These are phyloP conservation scores for Macrophomina pseudophaseolina DNA, from an alignment of 2,329 filamentous ascomycete genomes.

Conservation along the genomic window DNA sequence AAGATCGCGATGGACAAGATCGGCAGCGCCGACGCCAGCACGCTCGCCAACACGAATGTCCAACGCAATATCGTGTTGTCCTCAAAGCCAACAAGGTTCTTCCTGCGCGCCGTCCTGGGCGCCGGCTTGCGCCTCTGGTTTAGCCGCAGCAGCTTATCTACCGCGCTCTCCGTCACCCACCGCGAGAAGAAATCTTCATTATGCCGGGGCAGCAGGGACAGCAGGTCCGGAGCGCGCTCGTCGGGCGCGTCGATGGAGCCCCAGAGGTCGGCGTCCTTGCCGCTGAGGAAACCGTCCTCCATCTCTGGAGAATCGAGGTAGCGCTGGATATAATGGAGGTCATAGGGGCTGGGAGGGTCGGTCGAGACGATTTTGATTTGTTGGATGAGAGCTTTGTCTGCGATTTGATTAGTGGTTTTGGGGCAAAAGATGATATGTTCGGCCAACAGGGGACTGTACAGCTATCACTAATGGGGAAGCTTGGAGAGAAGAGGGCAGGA, in stretches of 20 bases:
- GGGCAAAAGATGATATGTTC: too few relatives aligned
- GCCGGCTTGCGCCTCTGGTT: background rate
- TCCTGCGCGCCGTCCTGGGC: too few relatives aligned
- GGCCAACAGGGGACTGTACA: too few relatives aligned
- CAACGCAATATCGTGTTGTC: background rate
- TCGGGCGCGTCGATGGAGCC: background rate
- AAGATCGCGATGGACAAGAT: conserved; percentile 2
- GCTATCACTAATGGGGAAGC: too few relatives aligned
- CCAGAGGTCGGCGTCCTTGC: background rate
- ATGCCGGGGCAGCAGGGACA: background rate
- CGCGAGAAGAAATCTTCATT: background rate
- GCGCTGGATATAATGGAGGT: background rate
- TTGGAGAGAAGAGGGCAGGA: fast-evolving
- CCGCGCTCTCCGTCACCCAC: background rate
- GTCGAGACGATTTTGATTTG: background rate
- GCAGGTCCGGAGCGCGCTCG: background rate
- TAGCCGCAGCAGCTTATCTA: background rate
- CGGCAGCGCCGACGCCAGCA: background rate
- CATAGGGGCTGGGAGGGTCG: background rate
- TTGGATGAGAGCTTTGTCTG: background rate
- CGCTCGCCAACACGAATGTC: background rate
- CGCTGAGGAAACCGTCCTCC: background rate
- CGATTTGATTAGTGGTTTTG: background rate
- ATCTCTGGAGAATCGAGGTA: background rate
- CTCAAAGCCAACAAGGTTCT: too few relatives aligned